Evolutionary conservation across 108 stramenopile genomes (phyloP).

Genomic region (Skeletonema marinoi): DNA sequence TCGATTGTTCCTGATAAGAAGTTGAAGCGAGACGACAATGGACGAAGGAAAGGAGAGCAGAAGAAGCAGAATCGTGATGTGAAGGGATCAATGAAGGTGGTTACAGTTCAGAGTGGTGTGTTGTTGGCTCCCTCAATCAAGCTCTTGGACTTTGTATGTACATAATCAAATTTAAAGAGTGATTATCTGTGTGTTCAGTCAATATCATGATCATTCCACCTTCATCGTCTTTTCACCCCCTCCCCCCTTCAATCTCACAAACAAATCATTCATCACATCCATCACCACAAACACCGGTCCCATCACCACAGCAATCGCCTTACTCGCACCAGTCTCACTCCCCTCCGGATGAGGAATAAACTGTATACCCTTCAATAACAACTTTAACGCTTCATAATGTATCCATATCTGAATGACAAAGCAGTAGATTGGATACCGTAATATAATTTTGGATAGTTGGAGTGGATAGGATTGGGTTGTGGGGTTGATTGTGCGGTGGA

Average conservation of each 20-base stretch:
- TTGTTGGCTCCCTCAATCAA: slow-evolving; percentile 10
- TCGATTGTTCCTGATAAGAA: neutral
- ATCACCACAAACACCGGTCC: slow-evolving; percentile 62
- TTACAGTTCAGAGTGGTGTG: slow-evolving; percentile 21
- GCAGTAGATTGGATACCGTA: slow-evolving; percentile 77
- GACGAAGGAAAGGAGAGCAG: neutral
- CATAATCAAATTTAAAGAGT: neutral
- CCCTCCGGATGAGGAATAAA: slow-evolving; percentile 84
- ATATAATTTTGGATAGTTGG: slow-evolving; percentile 51
- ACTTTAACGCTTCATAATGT: slow-evolving; percentile 77
- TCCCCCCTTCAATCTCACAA: neutral
- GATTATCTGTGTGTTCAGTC: neutral
- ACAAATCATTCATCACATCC: slow-evolving; percentile 34
- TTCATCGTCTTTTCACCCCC: neutral
- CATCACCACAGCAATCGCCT: slow-evolving; percentile 64
- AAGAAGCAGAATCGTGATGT: neutral
- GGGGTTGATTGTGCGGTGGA: slow-evolving; percentile 17
- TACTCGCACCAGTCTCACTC: slow-evolving; percentile 68
- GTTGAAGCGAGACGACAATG: neutral
- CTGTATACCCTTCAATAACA: slow-evolving; percentile 78
- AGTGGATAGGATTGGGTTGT: slow-evolving; percentile 38
- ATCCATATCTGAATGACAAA: slow-evolving; percentile 88
- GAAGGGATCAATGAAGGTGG: slow-evolving; percentile 7
- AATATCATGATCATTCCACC: neutral
- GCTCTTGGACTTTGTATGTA: slow-evolving; percentile 15